Evolutionary conservation across 345 rosid species (phyloP).

Genomic region (Laguncularia racemosa): DNA sequence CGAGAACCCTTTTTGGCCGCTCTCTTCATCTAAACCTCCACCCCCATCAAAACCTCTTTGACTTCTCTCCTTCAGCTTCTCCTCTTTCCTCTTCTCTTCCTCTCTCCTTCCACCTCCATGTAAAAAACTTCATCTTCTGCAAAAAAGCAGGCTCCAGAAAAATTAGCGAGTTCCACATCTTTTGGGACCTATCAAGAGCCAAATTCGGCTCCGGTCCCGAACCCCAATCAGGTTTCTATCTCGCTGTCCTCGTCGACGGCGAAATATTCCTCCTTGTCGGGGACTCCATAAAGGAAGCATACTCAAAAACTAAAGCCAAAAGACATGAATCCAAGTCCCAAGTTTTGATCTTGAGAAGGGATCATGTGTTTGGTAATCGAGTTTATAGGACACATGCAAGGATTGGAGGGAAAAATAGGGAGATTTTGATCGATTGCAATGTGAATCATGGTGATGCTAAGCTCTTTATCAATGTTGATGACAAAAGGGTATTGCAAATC

Average conservation of each 20-base stretch:
- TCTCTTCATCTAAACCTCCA: conserved; percentile 71
- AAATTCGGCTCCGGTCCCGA: conserved; percentile 82
- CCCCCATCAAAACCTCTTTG: conserved; percentile 22
- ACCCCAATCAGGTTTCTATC: conserved; percentile 69
- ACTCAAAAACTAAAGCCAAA: conserved; percentile 37
- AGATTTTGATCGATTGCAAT: conserved; percentile 60
- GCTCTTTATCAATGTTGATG: conserved; percentile 55
- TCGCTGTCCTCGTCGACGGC: conserved; percentile 67
- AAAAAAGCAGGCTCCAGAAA: conserved; percentile 62
- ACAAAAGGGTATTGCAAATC: conserved; percentile 47
- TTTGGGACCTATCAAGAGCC: conserved; percentile 75
- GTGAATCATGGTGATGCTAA: conserved; percentile 43
- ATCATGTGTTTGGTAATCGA: conserved; percentile 64
- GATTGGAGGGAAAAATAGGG: conserved; percentile 67
- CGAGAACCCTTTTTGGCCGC: conserved; percentile 64
- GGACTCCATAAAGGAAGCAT: conserved; percentile 55
- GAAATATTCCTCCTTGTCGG: conserved; percentile 70
- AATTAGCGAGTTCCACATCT: conserved; percentile 36
- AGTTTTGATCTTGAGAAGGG: conserved; percentile 61
- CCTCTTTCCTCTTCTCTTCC: conserved; percentile 30
- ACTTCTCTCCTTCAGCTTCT: conserved; percentile 35
- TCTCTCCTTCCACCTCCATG: conserved; percentile 57
- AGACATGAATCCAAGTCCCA: conserved; percentile 27
- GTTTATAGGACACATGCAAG: conserved; percentile 56
- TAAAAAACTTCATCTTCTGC: conserved; percentile 76